Base-by-base conservation (phyloP, 1,284 basidiomycete genomes). In the Melampsora americana region DNA sequence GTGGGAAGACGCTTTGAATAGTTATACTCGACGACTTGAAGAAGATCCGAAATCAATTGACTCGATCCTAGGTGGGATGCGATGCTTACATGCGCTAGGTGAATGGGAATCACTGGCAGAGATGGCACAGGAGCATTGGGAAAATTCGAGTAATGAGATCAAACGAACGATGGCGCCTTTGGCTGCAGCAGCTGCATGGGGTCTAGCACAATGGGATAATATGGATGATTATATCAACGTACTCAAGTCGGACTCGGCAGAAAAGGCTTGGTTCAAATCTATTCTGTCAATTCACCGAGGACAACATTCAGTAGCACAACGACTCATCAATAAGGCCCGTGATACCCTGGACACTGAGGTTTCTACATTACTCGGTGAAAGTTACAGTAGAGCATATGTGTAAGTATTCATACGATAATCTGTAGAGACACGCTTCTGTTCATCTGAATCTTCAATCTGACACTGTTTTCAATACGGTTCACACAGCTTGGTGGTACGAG, bases 171-270 rank as follows among this genome's bases (percentile, higher is more conserved):
- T 99, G 80, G 95, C 96, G 0, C 95, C 95, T 0, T 90, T 99
- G 85, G 96, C 95, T 0, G 93, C 96, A 0, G 95, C 96, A 0
- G 95, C 96, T 0, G 93, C 93, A 5, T 99, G 96, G 95, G 93
- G 93, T 5, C 84, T 97, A 76, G 91, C 91, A 79, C 93, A 98
- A 81, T 99, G 96, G 96, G 94, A 97, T 81, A 88, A 90, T 9
- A 99, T 99, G 96, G 96, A 99, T 78, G 90, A 95, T 80, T 99
- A 96, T 83, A 97, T 99, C 78, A 87, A 89, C 7, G 92, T 91
- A 2, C 96, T 99, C 92, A 92, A 92, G 81, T 85, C 87, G 42
- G 95, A 99, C 82, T 95, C 95, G 7, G 89, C 95, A 0, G 96
- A 99, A 83, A 87, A 93, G 61, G 91, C 93, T 23, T 99, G 98